These are phyloP conservation scores for Tricladium varicosporioides DNA, from an alignment of 2,329 filamentous ascomycete genomes.

Conservation along the genomic window DNA sequence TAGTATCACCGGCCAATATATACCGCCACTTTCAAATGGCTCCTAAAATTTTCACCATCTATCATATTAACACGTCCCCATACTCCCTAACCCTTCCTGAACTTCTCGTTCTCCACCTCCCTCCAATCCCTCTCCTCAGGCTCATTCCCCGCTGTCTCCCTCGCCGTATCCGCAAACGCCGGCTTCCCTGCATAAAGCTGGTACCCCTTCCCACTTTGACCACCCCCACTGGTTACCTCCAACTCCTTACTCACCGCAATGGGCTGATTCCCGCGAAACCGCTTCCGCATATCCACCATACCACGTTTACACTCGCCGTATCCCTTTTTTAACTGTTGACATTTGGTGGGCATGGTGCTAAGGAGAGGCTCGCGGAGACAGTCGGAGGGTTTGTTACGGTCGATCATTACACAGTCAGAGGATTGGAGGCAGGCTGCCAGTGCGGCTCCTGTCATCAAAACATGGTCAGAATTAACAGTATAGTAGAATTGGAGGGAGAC, in stretches of 20 bases:
- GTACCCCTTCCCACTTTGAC: constrained; percentile 40
- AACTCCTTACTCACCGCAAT: constrained; percentile 63
- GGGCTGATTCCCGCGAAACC: constrained; percentile 91
- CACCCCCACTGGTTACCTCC: constrained; percentile 49
- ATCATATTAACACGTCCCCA: neutral
- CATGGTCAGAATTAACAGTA: constrained; percentile 4
- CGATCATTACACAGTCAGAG: constrained; percentile 92
- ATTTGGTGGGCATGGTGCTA: constrained; percentile 79
- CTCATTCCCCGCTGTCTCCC: constrained; percentile 67
- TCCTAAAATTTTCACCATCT: neutral
- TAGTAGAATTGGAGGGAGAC: constrained; percentile 4
- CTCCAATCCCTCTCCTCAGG: constrained; percentile 59
- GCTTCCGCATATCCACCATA: constrained; percentile 97
- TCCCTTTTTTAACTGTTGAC: constrained; percentile 89
- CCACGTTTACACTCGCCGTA: constrained; percentile 95
- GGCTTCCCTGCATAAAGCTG: constrained; percentile 79
- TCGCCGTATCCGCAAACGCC: constrained; percentile 63
- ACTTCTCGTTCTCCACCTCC: constrained; percentile 63
- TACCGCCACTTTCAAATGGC: neutral
- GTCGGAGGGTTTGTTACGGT: constrained; percentile 82
- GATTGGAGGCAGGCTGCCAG: constrained; percentile 93
- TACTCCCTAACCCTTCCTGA: constrained; percentile 38
- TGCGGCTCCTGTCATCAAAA: constrained; percentile 67
- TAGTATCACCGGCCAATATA: neutral
- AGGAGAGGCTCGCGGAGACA: constrained; percentile 82